Base-by-base conservation (phyloP, 2,329 filamentous ascomycete species). In the Diplocarpon mali region DNA sequence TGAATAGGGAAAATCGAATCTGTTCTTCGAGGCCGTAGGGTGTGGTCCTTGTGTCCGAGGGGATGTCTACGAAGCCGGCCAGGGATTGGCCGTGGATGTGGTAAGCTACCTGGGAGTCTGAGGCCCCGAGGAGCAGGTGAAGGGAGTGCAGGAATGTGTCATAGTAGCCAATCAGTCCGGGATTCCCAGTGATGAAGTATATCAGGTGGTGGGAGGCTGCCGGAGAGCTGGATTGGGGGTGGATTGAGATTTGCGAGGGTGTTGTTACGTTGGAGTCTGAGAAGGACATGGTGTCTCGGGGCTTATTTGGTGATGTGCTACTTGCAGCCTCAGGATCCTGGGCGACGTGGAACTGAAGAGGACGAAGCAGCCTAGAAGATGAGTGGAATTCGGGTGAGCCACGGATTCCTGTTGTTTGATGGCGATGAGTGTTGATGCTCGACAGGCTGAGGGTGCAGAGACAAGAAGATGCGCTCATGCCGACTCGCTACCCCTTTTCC, bases 101-200 rank as follows among this genome's bases (percentile, higher is more conserved):
- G 56, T 52, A 58, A 7, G 46, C 36, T 35, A 51, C 35, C 14
- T 44, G 4, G 50, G 69, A 66, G 5, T 29, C 46, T 30, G 61
- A 62, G 17, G 62, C 62, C 50, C 72, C 66, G 11, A 86, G 64
- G 11, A 76, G 63, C 0, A 63, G 60, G 37, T 76, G 69, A 2
- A 88, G 65, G 12, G 70, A 67, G 0, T 66, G 66, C 10, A 88
- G 68, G 62, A 87, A 90, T 31, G 74, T 69, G 46, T 65, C 66
- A 63, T 90, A 90, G 69, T 85, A 90, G 45, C 72, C 75, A 40
- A 88, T 73, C 14, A 87, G 68, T 5, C 85, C 85, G 5, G 85
- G 85, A 53, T 90, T 90, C 15, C 85, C 85, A 24, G 81, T 76
- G 34, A 90, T 70, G 62, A 85, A 82, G 66, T 78, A 87, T 53